These are phyloP conservation scores for Labyrinthula sp. DNA, from an alignment of 352 stramenopile species.

Conservation along the genomic window DNA sequence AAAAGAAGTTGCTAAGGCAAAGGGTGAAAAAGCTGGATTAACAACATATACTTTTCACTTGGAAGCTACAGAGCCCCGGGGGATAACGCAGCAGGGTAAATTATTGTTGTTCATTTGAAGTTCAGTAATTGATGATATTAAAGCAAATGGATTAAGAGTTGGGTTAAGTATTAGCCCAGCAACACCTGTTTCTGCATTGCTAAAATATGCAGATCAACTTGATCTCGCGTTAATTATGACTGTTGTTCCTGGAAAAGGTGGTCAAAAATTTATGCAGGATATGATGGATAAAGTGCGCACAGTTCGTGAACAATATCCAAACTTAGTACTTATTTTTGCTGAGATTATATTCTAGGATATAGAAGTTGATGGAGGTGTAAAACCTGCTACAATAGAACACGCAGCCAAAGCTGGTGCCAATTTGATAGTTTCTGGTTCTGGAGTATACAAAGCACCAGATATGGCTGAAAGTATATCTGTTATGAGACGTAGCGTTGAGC, in stretches of 20 bases:
- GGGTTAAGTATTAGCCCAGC: constrained; percentile 77
- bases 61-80: constrained; percentile 54
- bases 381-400: constrained; percentile 67
- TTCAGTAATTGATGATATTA: constrained; percentile 34
- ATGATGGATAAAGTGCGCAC: constrained; percentile 77
- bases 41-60: constrained; percentile 89
- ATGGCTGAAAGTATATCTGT: constrained; percentile 47
- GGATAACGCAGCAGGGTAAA: constrained; percentile 31
- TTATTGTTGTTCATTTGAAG: constrained; percentile 7
- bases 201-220: constrained; percentile 35
- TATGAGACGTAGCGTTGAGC: constrained; percentile 56
- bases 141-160: constrained; percentile 64
- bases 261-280: constrained; percentile 81
- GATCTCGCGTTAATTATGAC: constrained; percentile 95
- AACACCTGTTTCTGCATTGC: constrained; percentile 61
- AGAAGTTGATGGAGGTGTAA: constrained; percentile 83
- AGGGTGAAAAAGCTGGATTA: constrained; percentile 40
- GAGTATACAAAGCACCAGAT: constrained; percentile 61
- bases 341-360: too few relatives aligned
- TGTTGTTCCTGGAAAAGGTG: constrained; percentile 85
- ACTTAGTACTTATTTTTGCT: too few relatives aligned
- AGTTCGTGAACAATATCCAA: constrained; percentile 64
- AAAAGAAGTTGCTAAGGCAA: constrained; percentile 67
- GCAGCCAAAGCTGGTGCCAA: constrained; percentile 79
- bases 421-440: constrained; percentile 83